phyloP scores from a whole-genome alignment of 345 rosid species.

The Brassica juncea region DNA sequence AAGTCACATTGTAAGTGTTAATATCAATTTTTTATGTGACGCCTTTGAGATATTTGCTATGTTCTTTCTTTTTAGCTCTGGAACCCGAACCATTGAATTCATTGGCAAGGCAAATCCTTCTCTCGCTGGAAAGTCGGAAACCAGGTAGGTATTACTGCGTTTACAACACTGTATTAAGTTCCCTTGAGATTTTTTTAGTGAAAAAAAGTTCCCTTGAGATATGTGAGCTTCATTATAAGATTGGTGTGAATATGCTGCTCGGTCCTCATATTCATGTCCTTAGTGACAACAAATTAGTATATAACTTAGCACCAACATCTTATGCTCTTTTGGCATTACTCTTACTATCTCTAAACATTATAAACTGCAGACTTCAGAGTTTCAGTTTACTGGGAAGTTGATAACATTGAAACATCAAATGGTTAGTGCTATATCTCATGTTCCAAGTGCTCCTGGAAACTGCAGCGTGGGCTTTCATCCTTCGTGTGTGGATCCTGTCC shows the following conservation, averaged over 20 bases:
- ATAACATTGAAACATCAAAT: neutral
- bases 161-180: no score
- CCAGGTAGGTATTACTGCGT: constrained; percentile 45
- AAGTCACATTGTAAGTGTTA: no score
- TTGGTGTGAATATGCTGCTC: constrained; percentile 5
- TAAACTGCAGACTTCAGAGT: neutral
- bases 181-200: no score
- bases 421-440: neutral
- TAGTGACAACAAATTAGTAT: neutral
- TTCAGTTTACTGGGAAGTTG: neutral
- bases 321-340: neutral
- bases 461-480: neutral
- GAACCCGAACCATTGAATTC: constrained; percentile 49
- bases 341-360: neutral
- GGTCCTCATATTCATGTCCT: constrained; percentile 11
- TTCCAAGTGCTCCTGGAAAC: neutral
- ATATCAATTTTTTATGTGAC: no score
- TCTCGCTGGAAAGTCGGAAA: constrained; percentile 80
- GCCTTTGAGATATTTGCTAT: no score
- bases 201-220: no score
- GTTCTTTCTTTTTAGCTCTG: no score
- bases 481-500: neutral
- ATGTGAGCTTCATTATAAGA: neutral
- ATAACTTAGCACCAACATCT: neutral
- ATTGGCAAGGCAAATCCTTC: constrained; percentile 52